Base-by-base conservation (phyloP, 768 basidiomycete genomes). In the Tremella yokohamensis region DNA sequence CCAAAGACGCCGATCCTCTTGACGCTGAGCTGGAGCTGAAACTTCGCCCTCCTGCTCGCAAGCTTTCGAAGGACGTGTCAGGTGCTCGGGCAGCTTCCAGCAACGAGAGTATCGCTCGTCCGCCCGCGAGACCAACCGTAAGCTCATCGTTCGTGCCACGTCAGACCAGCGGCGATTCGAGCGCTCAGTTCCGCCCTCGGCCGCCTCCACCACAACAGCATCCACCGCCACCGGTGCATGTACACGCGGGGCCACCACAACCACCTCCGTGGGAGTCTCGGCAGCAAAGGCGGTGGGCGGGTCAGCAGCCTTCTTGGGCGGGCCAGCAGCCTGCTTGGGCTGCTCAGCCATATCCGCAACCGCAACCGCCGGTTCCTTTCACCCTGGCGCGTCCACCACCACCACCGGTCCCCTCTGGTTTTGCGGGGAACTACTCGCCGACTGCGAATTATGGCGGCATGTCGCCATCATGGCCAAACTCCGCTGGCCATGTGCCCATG, bases 91-190 rank as follows among this genome's bases (percentile, higher is more conserved):
- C 42, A 16, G 7, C 22, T 15, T 18, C 42, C 7, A 45, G 22
- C 42, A 22, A n/a, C 4, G 22, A 24, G n/a, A 44, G 24, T 24
- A 56, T 26, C 22, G 16, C 16, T 37, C 51, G 29, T 38, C 51
- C 51, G 13, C 51, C 51, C 8, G 37, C 51, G 6, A 19, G 25
- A 12, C 51, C 51, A 18, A 38, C 16, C 42, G 15, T n/a, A 16
- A 45, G 42, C 42, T 45, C 42, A 16, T 45, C 42, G 4, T 45
- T 45, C 22, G 42, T 45, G 15, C 42, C 42, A n/a, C 42, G 42
- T 45, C 42, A 45, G 11, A 45, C 42, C 7, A 22, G 42, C 15
- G n/a, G 42, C 7, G n/a, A 8, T 18, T 16, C 42, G 6, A 45
- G n/a, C 42, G 15, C 42, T 15, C 42, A 34, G 15, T 16, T 16